Percentiles rank a stretch among this genome's conserved stretches.
These are phyloP conservation scores for Pelargonium cotyledonis DNA, from an alignment of 441 rosid genomes.

Conservation along the genomic window DNA sequence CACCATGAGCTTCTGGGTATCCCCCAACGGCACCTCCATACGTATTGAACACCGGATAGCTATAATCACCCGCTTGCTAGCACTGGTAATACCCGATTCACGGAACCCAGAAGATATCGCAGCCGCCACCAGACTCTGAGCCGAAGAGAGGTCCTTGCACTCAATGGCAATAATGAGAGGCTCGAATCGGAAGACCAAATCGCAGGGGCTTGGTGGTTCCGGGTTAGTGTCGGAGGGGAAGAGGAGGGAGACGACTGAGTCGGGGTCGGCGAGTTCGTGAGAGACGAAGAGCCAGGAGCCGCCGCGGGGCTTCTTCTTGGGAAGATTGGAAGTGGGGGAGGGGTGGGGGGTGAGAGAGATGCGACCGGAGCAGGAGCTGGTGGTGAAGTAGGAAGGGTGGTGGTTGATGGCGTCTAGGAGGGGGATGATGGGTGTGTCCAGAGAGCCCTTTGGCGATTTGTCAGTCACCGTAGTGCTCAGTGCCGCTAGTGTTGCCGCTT, in stretches of 20 bases:
- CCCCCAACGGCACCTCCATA: conserved; percentile 84
- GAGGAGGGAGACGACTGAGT: conserved; percentile 44
- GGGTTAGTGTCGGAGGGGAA: conserved; percentile 29
- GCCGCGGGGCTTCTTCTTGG: conserved; percentile 68
- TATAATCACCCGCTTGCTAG: conserved; percentile 62
- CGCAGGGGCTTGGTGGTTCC: conserved; percentile 18
- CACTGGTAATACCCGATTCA: conserved; percentile 80
- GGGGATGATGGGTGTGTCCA: conserved; percentile 70
- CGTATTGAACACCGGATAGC: conserved; percentile 85
- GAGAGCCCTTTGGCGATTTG: conserved; percentile 74
- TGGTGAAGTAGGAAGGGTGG: conserved; percentile 78
- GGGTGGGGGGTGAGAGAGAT: conserved; percentile 80
- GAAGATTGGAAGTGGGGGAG: conserved; percentile 12
- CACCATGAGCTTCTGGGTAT: conserved; percentile 42
- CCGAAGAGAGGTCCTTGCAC: conserved; percentile 58
- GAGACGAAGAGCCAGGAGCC: conserved; percentile 81
- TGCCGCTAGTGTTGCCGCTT: conserved; percentile 55
- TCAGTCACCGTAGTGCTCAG: conserved; percentile 51
- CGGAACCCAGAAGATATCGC: conserved; percentile 75
- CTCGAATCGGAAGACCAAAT: conserved; percentile 77
- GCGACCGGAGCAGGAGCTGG: conserved; percentile 93
- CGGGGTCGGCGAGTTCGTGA: conserved; percentile 57
- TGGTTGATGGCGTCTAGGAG: conserved; percentile 60
- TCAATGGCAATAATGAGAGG: conserved; percentile 81
- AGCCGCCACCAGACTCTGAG: conserved; percentile 53